phyloP scores from a whole-genome alignment of 371 early-diverging fungal genomes.

The Chytridium lagenaria region DNA sequence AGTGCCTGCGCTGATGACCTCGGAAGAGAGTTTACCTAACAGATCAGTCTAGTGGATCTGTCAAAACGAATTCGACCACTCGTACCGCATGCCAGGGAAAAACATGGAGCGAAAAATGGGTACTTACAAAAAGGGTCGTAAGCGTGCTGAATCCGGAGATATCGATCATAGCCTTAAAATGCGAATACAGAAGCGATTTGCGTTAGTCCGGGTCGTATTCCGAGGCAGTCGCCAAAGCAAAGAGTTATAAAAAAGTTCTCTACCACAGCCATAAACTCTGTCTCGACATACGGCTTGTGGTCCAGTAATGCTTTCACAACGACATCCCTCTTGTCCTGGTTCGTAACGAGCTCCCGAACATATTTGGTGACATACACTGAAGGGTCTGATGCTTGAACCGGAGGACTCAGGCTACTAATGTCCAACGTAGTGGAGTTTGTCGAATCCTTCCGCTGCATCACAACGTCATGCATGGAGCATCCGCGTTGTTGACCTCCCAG shows the following conservation, averaged over 20 bases:
- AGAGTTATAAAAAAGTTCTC: neutral
- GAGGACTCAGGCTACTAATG: too few relatives aligned
- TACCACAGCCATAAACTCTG: conserved; percentile 19
- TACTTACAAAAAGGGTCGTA: neutral
- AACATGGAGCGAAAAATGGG: neutral
- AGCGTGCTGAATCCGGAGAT: conserved; percentile 19
- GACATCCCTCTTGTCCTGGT: neutral
- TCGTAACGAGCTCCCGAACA: neutral
- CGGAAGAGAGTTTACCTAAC: conserved; percentile 12
- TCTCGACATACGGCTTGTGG: neutral
- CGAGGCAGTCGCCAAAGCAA: neutral
- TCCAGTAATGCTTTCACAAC: neutral
- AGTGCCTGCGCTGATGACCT: conserved; percentile 10
- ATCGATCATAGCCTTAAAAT: conserved; percentile 17
- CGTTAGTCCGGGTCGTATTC: neutral
- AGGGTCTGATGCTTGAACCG: neutral
- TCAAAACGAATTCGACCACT: neutral
- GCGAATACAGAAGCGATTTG: neutral
- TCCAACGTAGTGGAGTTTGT: too few relatives aligned
- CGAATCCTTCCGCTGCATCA: too few relatives aligned
- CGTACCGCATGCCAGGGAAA: too few relatives aligned
- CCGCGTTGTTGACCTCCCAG: too few relatives aligned
- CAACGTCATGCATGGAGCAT: too few relatives aligned
- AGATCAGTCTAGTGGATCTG: neutral
- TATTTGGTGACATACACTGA: neutral